Evolutionary conservation across 371 early-diverging fungal genomes (phyloP), one percentile per base, ranked within the genome.

Genomic region (Mucor racemosus): DNA sequence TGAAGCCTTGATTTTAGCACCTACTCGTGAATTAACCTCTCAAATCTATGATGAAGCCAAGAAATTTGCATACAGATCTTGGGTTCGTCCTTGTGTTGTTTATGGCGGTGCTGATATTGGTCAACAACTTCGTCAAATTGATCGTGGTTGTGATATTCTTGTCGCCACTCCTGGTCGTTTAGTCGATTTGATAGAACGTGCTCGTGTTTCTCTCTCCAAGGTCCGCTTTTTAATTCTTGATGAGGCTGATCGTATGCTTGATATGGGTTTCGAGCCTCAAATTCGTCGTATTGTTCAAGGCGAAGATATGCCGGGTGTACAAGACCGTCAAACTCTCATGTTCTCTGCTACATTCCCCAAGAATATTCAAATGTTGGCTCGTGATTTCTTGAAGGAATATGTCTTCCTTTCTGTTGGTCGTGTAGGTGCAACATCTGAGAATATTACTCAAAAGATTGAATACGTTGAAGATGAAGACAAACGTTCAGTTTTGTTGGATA

Each of bases 251-350:
- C 92, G 98, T 74, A 95, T 97, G 94, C 86, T 97, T 66, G 99
- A 99, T 78, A 98, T 97, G 97, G 99, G 99, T 73, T 99, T 99
- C 86, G 98, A 97, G 82, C 94, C 95, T 55, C 99, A 97, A 81
- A 97, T 99, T 72, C 87, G 98, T 68, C 91, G 93, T 48, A 94
- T 98, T 73, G 97, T 99, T 38, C 93, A 96, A 81, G 77, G 91
- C 73, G 96, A 94, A 84, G 93, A 96, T 70, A 94, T 97, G 95
- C 91, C 93, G 41, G 81, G 79, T 33, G 88, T 91, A 11, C 58
- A 83, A n/a, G 82, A 86, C 7, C 92, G 98, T 60, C 91, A 90
- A 73, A 98, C 98, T 5, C 95, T 98, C 76, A 95, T 97, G 96
- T 97, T 94, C 85, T 94, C 94, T 40, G 98, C 98, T 64, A 97